Evolutionary conservation across 345 rosid genomes (phyloP).

Genomic region (Salix suchowensis): DNA sequence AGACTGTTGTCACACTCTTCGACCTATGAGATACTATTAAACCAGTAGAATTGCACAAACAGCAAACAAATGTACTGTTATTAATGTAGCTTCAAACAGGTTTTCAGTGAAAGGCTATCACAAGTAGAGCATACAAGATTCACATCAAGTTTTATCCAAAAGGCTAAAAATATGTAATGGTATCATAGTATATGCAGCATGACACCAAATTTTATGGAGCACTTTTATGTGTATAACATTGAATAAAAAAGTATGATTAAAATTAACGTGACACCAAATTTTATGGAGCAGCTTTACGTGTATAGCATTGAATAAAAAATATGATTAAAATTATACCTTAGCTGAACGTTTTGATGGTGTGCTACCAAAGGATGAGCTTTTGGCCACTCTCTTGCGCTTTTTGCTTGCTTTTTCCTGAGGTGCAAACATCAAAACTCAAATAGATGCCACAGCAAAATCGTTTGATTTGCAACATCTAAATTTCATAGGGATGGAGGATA

Average conservation of each 20-base stretch:
- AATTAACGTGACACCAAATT: not conserved
- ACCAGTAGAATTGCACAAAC: not conserved
- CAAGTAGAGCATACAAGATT: not conserved
- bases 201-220: not conserved
- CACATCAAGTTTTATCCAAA: not conserved
- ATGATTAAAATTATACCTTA: slow-evolving; percentile 43
- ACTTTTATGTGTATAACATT: not conserved
- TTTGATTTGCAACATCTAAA: not conserved
- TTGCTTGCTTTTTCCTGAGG: slow-evolving; percentile 52
- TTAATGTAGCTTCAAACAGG: not conserved
- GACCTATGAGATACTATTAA: not conserved
- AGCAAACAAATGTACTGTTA: not conserved
- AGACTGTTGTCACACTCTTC: not conserved
- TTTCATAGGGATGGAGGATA: not conserved
- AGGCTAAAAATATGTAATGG: not conserved
- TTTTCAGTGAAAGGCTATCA: not conserved
- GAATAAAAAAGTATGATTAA: not conserved
- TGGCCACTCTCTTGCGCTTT: slow-evolving; percentile 67
- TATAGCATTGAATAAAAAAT: not conserved
- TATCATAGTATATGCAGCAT: no score
- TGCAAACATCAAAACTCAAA: not conserved
- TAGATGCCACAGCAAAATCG: not conserved
- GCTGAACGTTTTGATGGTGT: slow-evolving; percentile 47
- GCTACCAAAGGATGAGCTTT: slow-evolving; percentile 46
- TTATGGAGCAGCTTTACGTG: no score